Conservation (phyloP, 441 rosid genomes). For the Adansonia rubrostipa region DNA sequence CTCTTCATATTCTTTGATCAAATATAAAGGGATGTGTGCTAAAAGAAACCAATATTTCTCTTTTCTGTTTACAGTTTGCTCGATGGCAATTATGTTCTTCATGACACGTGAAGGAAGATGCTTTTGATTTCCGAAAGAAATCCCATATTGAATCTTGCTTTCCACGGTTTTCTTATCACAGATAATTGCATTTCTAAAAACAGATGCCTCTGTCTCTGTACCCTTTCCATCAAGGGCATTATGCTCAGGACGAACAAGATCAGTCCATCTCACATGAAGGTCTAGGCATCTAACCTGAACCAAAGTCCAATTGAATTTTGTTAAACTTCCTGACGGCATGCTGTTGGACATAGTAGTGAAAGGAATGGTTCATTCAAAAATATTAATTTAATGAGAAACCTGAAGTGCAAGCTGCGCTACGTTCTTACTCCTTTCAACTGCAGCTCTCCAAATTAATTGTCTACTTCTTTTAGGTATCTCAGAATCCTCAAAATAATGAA, state of each 20-base stretch:
- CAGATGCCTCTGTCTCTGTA: slow-evolving; percentile 76
- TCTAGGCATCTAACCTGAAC: slow-evolving; percentile 87
- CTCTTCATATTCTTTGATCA: slow-evolving; percentile 88
- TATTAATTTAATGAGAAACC: slow-evolving; percentile 51
- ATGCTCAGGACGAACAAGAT: slow-evolving; percentile 82
- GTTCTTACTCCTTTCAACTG: slow-evolving; percentile 77
- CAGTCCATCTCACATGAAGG: slow-evolving; percentile 82
- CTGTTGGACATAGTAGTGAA: slow-evolving; percentile 18
- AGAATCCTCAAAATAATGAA: slow-evolving; percentile 65
- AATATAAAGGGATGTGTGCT: slow-evolving; percentile 77
- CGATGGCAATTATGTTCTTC: slow-evolving; percentile 70
- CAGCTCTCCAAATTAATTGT: slow-evolving; percentile 83
- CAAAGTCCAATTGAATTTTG: slow-evolving; percentile 34
- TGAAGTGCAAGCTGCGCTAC: slow-evolving; percentile 91
- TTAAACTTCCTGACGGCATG: too few species aligned
- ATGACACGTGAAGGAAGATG: slow-evolving; percentile 94
- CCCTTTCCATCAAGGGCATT: slow-evolving; percentile 75
- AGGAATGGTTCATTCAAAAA: slow-evolving; percentile 25
- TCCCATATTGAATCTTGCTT: slow-evolving; percentile 67
- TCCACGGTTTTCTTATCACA: slow-evolving; percentile 69
- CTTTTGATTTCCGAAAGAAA: slow-evolving; percentile 81
- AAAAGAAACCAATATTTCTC: slow-evolving; percentile 83
- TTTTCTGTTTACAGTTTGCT: slow-evolving; percentile 59
- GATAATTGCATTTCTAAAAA: slow-evolving; percentile 82
- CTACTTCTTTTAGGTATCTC: slow-evolving; percentile 83